Evolutionary conservation across 148 eudicot species (phyloP).

Genomic region (Amaranthus palmeri): DNA sequence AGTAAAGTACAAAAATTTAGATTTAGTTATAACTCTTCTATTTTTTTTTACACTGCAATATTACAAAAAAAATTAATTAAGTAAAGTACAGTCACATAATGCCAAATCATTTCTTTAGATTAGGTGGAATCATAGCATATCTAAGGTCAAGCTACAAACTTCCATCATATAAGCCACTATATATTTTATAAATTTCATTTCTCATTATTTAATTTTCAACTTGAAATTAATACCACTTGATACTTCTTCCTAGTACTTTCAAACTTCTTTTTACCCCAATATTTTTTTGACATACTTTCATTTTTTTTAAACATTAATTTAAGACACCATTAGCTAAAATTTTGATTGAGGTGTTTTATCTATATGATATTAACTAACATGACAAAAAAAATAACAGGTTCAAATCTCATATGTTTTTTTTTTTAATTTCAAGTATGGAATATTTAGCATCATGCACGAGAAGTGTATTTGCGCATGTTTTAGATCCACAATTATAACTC

Average conservation of each 20-base stretch:
- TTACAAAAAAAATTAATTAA: too few species aligned
- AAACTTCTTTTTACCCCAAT: not conserved
- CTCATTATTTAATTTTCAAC: not conserved
- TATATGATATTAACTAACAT: too few species aligned
- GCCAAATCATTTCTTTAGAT: slow-evolving; percentile 16
- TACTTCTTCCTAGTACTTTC: not conserved
- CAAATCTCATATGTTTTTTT: too few species aligned
- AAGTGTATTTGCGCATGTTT: too few species aligned
- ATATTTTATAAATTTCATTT: not conserved
- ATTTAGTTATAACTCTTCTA: too few species aligned
- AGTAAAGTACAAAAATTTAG: not conserved
- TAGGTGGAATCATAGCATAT: slow-evolving; percentile 19
- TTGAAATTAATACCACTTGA: slow-evolving; percentile 1
- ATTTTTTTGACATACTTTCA: not conserved
- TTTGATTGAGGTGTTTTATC: too few species aligned
- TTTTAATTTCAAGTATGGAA: too few species aligned
- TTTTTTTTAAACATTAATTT: not conserved
- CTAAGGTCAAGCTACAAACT: slow-evolving; percentile 16
- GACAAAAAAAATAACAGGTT: too few species aligned
- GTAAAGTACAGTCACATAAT: slow-evolving; percentile 11
- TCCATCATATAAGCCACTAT: slow-evolving; percentile 20
- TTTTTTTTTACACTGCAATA: too few species aligned
- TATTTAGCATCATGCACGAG: too few species aligned
- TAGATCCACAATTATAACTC: too few species aligned
- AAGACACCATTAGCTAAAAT: not conserved